phyloP scores from a whole-genome alignment of 148 eudicot genomes.

The Nepenthes gracilis region DNA sequence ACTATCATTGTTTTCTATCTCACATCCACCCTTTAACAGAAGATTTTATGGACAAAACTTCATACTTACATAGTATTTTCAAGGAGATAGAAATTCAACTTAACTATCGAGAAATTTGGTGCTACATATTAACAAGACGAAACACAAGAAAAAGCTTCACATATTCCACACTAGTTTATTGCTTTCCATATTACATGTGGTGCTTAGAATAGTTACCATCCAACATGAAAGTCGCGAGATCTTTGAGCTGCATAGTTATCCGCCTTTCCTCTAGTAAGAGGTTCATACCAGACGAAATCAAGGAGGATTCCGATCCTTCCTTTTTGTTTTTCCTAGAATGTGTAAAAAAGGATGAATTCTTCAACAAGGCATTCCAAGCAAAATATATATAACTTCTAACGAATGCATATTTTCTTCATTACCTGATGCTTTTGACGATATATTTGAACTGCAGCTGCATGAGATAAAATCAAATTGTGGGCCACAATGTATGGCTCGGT shows the following conservation, averaged over 20 bases:
- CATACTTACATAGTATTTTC: too few species aligned
- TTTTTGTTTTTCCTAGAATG: constrained; percentile 52
- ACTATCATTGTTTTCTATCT: neutral
- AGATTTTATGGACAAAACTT: too few species aligned
- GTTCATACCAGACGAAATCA: constrained; percentile 95
- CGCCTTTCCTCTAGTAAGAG: constrained; percentile 55
- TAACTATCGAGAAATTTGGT: too few species aligned
- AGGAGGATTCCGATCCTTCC: constrained; percentile 84
- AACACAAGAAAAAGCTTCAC: too few species aligned
- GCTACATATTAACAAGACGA: too few species aligned
- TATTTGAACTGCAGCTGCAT: constrained; percentile 88
- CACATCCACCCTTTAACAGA: too few species aligned
- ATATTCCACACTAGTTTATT: too few species aligned
- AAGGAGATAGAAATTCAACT: too few species aligned
- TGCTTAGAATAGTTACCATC: constrained; percentile 48
- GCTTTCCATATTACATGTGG: too few species aligned
- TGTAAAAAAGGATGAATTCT: neutral
- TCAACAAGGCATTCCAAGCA: too few species aligned
- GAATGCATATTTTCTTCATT: constrained; percentile 1
- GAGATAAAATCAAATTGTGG: constrained; percentile 71
- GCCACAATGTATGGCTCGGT: constrained; percentile 89
- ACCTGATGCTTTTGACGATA: constrained; percentile 72
- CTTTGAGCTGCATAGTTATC: constrained; percentile 90
- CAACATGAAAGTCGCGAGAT: constrained; percentile 88
- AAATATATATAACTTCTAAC: too few species aligned